These are phyloP conservation scores for Sequoia sempervirens DNA, from an alignment of 75 land plant species.

Conservation along the genomic window DNA sequence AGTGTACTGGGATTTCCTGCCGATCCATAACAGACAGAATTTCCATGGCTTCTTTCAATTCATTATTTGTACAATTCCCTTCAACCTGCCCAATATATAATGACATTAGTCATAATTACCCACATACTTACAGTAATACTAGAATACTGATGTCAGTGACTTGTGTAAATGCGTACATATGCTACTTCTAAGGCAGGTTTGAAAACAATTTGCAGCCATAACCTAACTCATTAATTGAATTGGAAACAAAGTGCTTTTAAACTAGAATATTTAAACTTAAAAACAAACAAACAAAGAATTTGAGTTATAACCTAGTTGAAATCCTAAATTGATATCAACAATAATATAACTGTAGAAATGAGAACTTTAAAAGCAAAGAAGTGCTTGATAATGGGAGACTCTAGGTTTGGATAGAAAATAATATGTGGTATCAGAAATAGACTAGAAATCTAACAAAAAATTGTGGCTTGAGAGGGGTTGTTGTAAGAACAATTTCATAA, in stretches of 20 bases:
- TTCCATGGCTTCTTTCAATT: slow-evolving; percentile 2
- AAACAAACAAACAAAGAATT: neutral
- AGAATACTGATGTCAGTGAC: too few relatives aligned
- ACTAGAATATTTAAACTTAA: neutral
- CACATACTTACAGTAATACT: neutral
- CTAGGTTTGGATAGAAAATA: too few relatives aligned
- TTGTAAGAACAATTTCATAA: too few relatives aligned
- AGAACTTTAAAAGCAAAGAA: too few relatives aligned
- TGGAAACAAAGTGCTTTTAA: neutral
- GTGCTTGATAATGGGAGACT: too few relatives aligned
- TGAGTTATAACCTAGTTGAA: neutral
- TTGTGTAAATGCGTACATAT: neutral
- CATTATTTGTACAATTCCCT: neutral
- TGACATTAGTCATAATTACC: neutral
- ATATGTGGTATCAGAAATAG: too few relatives aligned
- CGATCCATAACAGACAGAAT: neutral
- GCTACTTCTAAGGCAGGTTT: neutral
- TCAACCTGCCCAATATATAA: neutral
- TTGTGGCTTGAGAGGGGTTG: too few relatives aligned
- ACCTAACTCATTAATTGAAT: neutral
- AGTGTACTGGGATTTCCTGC: neutral
- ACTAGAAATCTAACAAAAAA: too few relatives aligned
- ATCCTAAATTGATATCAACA: neutral
- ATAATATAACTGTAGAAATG: too few relatives aligned
- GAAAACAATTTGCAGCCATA: neutral